Evolutionary conservation across 148 eudicot species (phyloP).

Genomic region (Gaultheria prostrata): DNA sequence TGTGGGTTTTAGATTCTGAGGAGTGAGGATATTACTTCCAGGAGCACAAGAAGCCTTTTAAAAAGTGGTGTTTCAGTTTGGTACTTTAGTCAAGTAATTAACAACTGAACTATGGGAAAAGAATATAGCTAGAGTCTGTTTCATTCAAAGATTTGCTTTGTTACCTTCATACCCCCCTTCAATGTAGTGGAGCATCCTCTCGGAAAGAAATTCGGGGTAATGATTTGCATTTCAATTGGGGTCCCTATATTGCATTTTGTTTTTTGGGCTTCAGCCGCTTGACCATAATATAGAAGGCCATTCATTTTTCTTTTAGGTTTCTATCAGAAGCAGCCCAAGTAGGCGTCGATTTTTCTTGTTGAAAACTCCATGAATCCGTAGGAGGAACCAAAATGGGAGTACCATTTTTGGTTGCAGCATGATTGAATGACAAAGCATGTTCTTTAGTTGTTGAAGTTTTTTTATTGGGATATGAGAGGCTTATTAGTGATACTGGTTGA

Average conservation of each 20-base stretch:
- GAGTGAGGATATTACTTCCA: no score
- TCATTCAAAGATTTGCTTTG: background rate
- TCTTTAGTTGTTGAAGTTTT: background rate
- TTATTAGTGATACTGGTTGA: background rate
- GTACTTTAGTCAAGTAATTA: background rate
- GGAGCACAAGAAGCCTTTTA: no score
- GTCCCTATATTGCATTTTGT: background rate
- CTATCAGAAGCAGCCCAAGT: background rate
- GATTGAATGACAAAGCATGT: background rate
- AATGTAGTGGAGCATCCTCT: no score
- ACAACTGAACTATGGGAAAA: background rate
- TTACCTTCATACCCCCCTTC: background rate
- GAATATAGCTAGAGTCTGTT: background rate
- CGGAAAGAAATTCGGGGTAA: no score
- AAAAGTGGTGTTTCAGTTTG: background rate
- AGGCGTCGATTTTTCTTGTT: background rate
- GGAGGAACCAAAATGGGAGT: background rate
- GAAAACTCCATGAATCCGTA: background rate
- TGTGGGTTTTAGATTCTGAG: no score
- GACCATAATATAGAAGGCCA: background rate
- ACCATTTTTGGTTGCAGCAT: background rate
- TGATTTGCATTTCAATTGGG: no score
- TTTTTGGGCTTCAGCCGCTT: background rate
- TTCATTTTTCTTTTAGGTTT: background rate
- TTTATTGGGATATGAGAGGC: background rate